A percentile compares a stretch with the other conserved stretches of the same genome.
phyloP scores from a whole-genome alignment of 768 basidiomycete genomes.

The Crassisporium funariophilum region DNA sequence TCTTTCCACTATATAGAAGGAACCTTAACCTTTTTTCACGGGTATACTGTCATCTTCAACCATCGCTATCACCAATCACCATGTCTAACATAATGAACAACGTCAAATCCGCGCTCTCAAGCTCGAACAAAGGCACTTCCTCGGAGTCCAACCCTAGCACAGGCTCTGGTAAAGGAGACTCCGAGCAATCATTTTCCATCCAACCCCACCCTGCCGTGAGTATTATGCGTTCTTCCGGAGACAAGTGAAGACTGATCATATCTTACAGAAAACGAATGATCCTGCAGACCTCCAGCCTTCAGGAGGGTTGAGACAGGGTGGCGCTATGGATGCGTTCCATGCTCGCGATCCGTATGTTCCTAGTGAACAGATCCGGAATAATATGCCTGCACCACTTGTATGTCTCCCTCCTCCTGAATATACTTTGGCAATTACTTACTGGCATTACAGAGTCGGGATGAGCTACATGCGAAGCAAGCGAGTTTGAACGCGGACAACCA shows the following conservation, averaged over 20 bases:
- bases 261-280: slow-evolving; percentile 42
- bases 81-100: no score
- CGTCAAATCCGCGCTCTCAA: neutral
- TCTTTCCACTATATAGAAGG: no score
- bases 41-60: no score
- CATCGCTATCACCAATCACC: no score
- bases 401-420: neutral
- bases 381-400: slow-evolving; percentile 23
- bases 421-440: neutral
- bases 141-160: neutral
- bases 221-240: neutral
- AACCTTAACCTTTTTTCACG: no score
- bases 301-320: slow-evolving; percentile 33
- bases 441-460: neutral
- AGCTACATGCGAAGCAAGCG: neutral
- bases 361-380: slow-evolving; percentile 32
- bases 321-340: slow-evolving; percentile 39
- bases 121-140: neutral
- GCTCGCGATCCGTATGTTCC: slow-evolving; percentile 43
- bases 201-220: slow-evolving; percentile 49
- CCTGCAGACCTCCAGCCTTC: slow-evolving; percentile 41
- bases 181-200: slow-evolving; percentile 27
- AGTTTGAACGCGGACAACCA: neutral
- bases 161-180: neutral
- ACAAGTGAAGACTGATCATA: neutral